phyloP scores from a whole-genome alignment of 2,329 filamentous ascomycete species.

The Cytospora leucostoma region DNA sequence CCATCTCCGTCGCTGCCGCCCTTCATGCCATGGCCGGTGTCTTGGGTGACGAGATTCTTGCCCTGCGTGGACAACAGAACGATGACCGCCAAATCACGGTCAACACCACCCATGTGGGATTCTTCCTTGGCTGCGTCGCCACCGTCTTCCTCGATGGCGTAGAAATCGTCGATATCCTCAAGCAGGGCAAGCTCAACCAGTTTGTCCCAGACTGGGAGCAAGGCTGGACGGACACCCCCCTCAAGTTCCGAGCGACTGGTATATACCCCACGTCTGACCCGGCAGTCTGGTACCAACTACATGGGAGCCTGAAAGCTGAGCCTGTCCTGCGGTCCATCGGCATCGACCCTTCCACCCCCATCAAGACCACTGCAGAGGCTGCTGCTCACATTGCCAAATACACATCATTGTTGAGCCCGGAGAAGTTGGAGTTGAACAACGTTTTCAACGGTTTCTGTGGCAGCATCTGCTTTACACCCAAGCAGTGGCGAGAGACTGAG shows the following conservation, averaged over 20 bases:
- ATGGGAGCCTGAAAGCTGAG: constrained; percentile 49
- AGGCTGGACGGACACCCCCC: constrained; percentile 39
- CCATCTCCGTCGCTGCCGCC: constrained; percentile 36
- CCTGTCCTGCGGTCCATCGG: constrained; percentile 48
- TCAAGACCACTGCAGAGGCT: constrained; percentile 35
- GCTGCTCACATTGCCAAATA: constrained; percentile 38
- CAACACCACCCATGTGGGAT: constrained; percentile 48
- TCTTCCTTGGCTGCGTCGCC: constrained; percentile 47
- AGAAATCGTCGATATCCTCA: constrained; percentile 35
- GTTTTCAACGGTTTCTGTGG: constrained; percentile 45
- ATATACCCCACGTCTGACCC: constrained; percentile 51
- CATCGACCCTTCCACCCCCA: constrained; percentile 39
- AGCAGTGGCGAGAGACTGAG: constrained; percentile 44
- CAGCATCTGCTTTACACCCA: constrained; percentile 46
- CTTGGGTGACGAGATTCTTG: constrained; percentile 40
- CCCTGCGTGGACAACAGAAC: constrained; percentile 35
- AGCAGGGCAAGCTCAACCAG: constrained; percentile 35
- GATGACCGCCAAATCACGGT: constrained; percentile 39
- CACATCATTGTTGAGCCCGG: constrained; percentile 38
- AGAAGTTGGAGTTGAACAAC: constrained; percentile 47
- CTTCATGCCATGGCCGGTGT: constrained; percentile 41
- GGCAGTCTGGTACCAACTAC: constrained; percentile 51
- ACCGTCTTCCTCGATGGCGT: constrained; percentile 42
- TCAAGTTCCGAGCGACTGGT: constrained; percentile 45
- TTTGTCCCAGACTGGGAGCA: constrained; percentile 42